These are phyloP conservation scores for Beauveria caledonica DNA, from an alignment of 2,329 filamentous ascomycete genomes.

Conservation along the genomic window DNA sequence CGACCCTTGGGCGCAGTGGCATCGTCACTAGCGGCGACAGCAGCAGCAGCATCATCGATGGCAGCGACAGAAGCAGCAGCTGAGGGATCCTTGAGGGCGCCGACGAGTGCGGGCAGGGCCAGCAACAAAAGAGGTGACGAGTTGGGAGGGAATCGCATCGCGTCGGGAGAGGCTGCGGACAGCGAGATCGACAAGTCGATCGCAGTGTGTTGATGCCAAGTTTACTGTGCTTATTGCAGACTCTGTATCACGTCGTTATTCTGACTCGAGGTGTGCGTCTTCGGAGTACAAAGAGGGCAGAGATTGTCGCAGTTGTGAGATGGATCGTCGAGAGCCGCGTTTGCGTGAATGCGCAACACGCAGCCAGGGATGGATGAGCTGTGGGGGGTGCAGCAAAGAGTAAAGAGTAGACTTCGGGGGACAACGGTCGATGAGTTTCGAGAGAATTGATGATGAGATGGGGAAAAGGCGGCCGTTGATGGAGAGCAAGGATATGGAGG, in stretches of 20 bases:
- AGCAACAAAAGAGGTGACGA: conserved; percentile 44
- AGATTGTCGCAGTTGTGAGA: background rate
- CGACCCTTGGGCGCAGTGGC: conserved; percentile 24
- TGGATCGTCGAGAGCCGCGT: background rate
- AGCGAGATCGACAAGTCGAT: background rate
- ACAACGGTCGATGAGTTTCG: background rate
- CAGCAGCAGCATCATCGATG: background rate
- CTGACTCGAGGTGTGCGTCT: background rate
- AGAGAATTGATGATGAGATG: background rate
- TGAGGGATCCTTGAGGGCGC: conserved; percentile 24
- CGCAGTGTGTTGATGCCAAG: too few species aligned
- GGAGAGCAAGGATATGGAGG: background rate
- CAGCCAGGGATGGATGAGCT: background rate
- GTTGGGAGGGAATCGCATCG: conserved; percentile 47
- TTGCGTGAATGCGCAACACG: background rate
- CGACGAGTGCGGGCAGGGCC: conserved; percentile 42
- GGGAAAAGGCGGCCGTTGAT: background rate
- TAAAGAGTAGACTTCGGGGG: background rate
- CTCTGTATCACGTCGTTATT: background rate
- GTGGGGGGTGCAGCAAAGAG: background rate
- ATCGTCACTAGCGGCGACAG: conserved; percentile 19
- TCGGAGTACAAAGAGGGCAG: background rate
- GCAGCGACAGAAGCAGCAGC: background rate
- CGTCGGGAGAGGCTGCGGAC: conserved; percentile 14
- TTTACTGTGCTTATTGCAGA: background rate